Base-by-base conservation (phyloP, 2,329 filamentous ascomycete species). In the Diaporthe sp. region DNA sequence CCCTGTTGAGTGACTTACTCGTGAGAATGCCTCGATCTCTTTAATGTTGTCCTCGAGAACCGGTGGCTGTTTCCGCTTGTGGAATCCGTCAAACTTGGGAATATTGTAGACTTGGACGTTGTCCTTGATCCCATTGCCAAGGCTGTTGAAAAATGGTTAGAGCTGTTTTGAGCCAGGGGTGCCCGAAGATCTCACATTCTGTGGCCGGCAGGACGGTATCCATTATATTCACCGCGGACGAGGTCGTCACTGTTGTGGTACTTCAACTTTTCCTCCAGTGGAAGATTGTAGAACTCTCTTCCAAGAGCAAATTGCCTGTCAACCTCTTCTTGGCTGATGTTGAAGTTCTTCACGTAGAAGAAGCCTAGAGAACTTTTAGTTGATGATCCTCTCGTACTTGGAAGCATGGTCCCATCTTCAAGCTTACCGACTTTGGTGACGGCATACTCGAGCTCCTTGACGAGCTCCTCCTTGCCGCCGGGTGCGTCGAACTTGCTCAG, bases 331-430 rank as follows among this genome's bases (percentile, higher is more conserved):
- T 92, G 90, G 0, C 84, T 84, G 25, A 92, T 88, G 77, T 88
- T 89, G 78, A 90, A 92, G 82, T 93, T 92, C 76, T 88, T 90
- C 1, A 92, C 88, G 75, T 91, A 91, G 81, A 92, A 92, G 83
- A 92, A 89, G 0, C 88, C 88, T 71, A 3, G 13, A 17, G 39
- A 46, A 7, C 5, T 8, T 4, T 75, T 17, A 75, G 74, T 31
- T 4, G 9, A 10, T 9, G 3, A 7, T 12, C 2, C 25, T 37
- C 19, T 17, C 12, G 17, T 39, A 61, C 12, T 17, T 37, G 25
- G 2, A 34, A 17, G 7, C n/a, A 3, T 15, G 12, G 17, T 22
- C 13, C n/a, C 28, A 9, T 10, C 17, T 31, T n/a, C 15, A 51
- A 4, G 22, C 74, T 44, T 51, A 80, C 79, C 80, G 51, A 81